A percentile compares a stretch with the other conserved stretches of the same genome.
These are phyloP conservation scores for Gremmenia infestans DNA, from an alignment of 2,329 filamentous ascomycete genomes.

Conservation along the genomic window DNA sequence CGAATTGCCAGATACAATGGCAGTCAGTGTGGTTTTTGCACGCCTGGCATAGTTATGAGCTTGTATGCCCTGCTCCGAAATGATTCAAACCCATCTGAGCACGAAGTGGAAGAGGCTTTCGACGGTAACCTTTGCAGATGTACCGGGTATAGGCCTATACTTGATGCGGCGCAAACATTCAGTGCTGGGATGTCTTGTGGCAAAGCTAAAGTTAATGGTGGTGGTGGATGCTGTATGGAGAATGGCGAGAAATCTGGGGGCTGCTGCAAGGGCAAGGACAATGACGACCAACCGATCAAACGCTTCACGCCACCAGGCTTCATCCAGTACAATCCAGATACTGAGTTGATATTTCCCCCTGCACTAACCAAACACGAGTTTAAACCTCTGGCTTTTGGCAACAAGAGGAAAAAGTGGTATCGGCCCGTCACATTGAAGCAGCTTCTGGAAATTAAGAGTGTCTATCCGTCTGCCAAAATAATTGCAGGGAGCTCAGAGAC, in stretches of 20 bases:
- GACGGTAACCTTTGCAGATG: slow-evolving; percentile 94
- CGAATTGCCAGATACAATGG: slow-evolving; percentile 87
- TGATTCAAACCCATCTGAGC: slow-evolving; percentile 67
- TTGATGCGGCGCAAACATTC: slow-evolving; percentile 92
- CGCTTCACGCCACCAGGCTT: slow-evolving; percentile 82
- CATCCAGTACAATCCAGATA: slow-evolving; percentile 90
- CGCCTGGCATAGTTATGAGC: slow-evolving; percentile 97
- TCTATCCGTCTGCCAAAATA: slow-evolving; percentile 81
- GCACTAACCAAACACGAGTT: slow-evolving; percentile 77
- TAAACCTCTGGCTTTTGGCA: slow-evolving; percentile 80
- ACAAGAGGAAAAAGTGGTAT: slow-evolving; percentile 92
- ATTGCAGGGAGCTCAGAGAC: slow-evolving; percentile 96
- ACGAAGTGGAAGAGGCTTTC: slow-evolving; percentile 91
- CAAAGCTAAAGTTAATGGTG: slow-evolving; percentile 45
- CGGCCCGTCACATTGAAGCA: slow-evolving; percentile 82
- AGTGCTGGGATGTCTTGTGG: slow-evolving; percentile 46
- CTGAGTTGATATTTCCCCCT: slow-evolving; percentile 92
- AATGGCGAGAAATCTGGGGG: slow-evolving; percentile 44
- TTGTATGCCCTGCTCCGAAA: slow-evolving; percentile 90
- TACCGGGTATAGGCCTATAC: slow-evolving; percentile 89
- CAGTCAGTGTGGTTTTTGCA: slow-evolving; percentile 91
- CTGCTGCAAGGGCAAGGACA: slow-evolving; percentile 64
- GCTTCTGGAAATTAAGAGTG: slow-evolving; percentile 84
- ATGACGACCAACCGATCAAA: slow-evolving; percentile 52
- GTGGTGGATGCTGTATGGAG: slow-evolving; percentile 68